Conservation (phyloP, 1,139 yeast species). For the Sugiyamaella sp. region DNA sequence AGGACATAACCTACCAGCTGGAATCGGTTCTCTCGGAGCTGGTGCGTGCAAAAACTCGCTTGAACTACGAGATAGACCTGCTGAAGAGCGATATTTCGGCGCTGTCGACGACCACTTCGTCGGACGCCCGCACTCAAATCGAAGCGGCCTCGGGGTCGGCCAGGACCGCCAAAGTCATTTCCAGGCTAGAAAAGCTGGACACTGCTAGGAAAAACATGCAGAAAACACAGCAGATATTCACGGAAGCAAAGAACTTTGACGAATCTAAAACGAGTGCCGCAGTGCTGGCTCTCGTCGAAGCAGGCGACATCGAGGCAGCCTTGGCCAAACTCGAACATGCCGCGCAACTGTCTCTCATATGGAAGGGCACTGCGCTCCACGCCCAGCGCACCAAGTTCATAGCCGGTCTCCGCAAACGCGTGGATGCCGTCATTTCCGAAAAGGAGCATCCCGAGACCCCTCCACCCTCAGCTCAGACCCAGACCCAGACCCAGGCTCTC, state of each 20-base stretch:
- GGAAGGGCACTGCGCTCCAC: conserved; percentile 39
- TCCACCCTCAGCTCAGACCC: neutral
- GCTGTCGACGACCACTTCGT: conserved; percentile 34
- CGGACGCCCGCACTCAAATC: conserved; percentile 29
- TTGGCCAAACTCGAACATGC: conserved; percentile 30
- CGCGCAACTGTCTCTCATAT: conserved; percentile 33
- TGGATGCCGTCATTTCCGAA: conserved; percentile 29
- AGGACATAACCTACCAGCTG: conserved; percentile 40
- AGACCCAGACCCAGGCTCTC: neutral
- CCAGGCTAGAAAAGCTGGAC: conserved; percentile 36
- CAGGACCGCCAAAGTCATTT: conserved; percentile 26
- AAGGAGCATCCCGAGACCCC: conserved; percentile 1
- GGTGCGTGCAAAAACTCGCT: conserved; percentile 37
- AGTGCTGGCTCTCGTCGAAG: conserved; percentile 29
- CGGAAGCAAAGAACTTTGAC: conserved; percentile 36
- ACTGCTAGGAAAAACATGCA: conserved; percentile 36
- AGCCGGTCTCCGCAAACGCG: conserved; percentile 32
- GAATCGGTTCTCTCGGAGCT: conserved; percentile 37
- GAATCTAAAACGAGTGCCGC: conserved; percentile 32
- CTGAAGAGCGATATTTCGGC: conserved; percentile 39
- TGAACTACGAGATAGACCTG: conserved; percentile 43
- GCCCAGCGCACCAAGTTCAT: conserved; percentile 31
- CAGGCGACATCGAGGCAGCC: conserved; percentile 33
- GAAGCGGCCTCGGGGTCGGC: conserved; percentile 27
- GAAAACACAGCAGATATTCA: conserved; percentile 36